Base-by-base conservation (phyloP, 2,329 filamentous ascomycete species). In the Cytospora mali region DNA sequence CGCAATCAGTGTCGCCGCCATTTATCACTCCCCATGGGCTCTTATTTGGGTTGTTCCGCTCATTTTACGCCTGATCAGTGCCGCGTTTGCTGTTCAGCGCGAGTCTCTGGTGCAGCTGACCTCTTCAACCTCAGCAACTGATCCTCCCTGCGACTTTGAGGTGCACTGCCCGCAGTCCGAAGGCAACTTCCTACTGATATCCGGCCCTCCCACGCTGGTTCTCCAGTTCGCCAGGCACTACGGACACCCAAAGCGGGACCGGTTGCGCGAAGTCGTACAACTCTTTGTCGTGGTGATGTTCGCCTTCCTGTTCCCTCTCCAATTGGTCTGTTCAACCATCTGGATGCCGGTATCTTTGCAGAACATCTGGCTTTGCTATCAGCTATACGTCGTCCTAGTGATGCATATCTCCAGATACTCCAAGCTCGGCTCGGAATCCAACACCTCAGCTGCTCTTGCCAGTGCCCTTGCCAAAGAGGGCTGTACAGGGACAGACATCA, bases 141-240 rank as follows among this genome's bases (percentile, higher is more conserved):
- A 67, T n/a, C 42, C 54, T 9, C 31, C 31, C 35, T 55, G n/a
- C 50, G 64, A 66, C 58, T 69, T 67, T 33, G 65, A 67, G 55
- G 52, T 69, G 14, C 55, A 65, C 33, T 66, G 62, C 42, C 64
- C 64, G 23, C 60, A 63, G 58, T 58, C 65, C 13, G 58, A 66
- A 13, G 62, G 67, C 58, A 62, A 65, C 50, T 69, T 70, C 60
- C 33, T 55, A 2, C 53, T 55, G 11, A 23, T 55, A 18, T 39
- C 31, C 16, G 53, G 35, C 21, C 31, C 53, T 10, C 31, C 53
- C 4, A 42, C 33, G 11, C 62, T 69, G 49, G 33, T 69, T 10
- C 50, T 65, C 16, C 69, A 69, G 58, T 70, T 69, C 52, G 66
- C 67, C 53, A 55, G 64, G 7, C 68, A 70, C 61, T 69, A 68